Percentiles rank a stretch among this genome's conserved stretches.
Conservation (phyloP, 2,329 filamentous ascomycete species). For the Colletotrichum shisoi region DNA sequence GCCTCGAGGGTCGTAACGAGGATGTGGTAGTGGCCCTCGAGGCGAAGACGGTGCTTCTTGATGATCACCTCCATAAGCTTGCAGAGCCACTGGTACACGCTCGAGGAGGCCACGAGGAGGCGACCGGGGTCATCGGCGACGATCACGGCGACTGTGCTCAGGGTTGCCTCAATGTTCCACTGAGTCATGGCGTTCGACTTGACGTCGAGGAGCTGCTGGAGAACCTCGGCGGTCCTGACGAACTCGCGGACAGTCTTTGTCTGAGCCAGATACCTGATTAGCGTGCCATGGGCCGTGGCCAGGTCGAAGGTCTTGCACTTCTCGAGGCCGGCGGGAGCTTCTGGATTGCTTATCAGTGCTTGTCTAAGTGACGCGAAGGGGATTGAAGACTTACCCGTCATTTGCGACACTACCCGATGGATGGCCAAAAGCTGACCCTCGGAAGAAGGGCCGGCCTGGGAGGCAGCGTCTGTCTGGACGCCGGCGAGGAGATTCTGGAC, state of each 20-base stretch:
- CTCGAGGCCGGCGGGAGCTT: slow-evolving; percentile 30
- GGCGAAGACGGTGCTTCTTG: slow-evolving; percentile 66
- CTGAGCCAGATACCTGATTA: slow-evolving; percentile 48
- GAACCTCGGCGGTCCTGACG: slow-evolving; percentile 52
- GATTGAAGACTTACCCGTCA: slow-evolving; percentile 48
- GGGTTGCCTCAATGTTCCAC: slow-evolving; percentile 65
- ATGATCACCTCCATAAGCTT: slow-evolving; percentile 65
- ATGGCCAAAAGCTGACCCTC: slow-evolving; percentile 56
- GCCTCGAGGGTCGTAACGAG: slow-evolving; percentile 63
- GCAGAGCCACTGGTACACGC: slow-evolving; percentile 58
- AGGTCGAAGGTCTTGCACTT: slow-evolving; percentile 49
- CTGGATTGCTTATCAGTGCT: slow-evolving; percentile 3
- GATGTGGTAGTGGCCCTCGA: slow-evolving; percentile 69
- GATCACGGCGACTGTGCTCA: slow-evolving; percentile 55
- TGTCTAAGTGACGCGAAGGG: not conserved
- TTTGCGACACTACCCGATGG: slow-evolving; percentile 52
- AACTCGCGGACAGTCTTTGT: slow-evolving; percentile 48
- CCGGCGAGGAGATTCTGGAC: slow-evolving; percentile 49
- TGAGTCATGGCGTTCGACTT: slow-evolving; percentile 62
- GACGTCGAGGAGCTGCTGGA: slow-evolving; percentile 59
- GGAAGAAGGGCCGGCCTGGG: slow-evolving; percentile 5
- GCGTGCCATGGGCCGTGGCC: slow-evolving; percentile 52
- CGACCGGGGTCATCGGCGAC: slow-evolving; percentile 41
- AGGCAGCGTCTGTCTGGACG: slow-evolving; percentile 7
- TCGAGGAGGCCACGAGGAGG: slow-evolving; percentile 45